Evolutionary conservation across 305 asterid genomes (phyloP), one percentile per base, ranked within the genome.

Genomic region (Solanum hybrid): DNA sequence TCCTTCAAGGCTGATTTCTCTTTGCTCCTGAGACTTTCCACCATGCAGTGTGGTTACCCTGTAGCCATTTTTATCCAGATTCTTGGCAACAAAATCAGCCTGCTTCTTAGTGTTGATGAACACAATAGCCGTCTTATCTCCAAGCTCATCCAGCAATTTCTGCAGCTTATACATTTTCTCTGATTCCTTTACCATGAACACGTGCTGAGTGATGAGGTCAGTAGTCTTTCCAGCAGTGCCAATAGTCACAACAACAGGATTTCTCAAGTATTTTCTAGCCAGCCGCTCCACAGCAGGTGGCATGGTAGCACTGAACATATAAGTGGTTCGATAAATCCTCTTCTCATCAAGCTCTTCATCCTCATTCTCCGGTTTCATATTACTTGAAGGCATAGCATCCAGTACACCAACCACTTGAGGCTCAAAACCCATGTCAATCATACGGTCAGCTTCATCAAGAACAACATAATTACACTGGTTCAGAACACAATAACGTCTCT

Each of bases 351-450:
- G 95, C 92, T 96, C 99, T 90, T 95, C 99, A 82, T 96, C 98
- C 92, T 96, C 99, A 87, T 96, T 96, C 92, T 96, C 96, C 0
- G 98, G 98, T 90, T 96, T 96, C 95, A 96, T 88, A 92, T 96
- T 96, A 91, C 99, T 96, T 13, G 97, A 96, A 90, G 99, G 99
- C 96, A 97, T 97, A 64, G 98, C 98, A 88, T 97, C 98, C 9
- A 97, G 89, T 16, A 97, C 97, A 35, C 97, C 97, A 40, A 96
- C 95, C 80, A 97, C 97, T 92, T 97, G 98, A 4, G 97, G 96
- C 90, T 96, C 98, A 89, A 97, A 96, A 88, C 98, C 98, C 99
- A 97, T 97, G 83, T 96, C 98, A 89, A 97, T 97, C 99, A 97
- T 97, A 8, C 98, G 94, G 81, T 97, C 99, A 77, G 99, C 99